Evolutionary conservation across 2,329 filamentous ascomycete species (phyloP).

Genomic region (Aquanectria penicillioides): DNA sequence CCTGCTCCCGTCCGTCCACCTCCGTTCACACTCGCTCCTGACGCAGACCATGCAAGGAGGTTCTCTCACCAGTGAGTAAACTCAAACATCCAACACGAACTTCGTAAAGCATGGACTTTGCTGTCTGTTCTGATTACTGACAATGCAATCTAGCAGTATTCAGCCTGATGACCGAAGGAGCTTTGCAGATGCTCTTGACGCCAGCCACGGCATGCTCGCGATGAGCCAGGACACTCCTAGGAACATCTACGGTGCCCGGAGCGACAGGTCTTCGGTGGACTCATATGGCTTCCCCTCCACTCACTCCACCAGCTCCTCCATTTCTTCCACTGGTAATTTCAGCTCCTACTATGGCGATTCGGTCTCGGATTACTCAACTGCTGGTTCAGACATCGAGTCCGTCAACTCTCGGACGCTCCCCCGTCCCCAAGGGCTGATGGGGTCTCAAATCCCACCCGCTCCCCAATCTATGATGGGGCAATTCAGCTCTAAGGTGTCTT

Average conservation of each 20-base stretch:
- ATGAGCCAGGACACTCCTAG: constrained; percentile 95
- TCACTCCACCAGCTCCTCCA: constrained; percentile 88
- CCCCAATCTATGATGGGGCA: constrained; percentile 99
- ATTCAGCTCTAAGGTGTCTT: constrained; percentile 96
- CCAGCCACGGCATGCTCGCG: constrained; percentile 92
- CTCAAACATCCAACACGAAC: too few relatives aligned
- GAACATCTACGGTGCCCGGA: constrained; percentile 82
- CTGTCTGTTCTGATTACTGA: too few relatives aligned
- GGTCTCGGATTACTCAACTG: constrained; percentile 92
- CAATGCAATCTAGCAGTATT: constrained; percentile 45
- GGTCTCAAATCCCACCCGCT: constrained; percentile 76
- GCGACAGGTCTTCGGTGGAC: constrained; percentile 78
- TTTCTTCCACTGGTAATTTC: constrained; percentile 85
- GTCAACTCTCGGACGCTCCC: constrained; percentile 85
- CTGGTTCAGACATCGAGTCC: constrained; percentile 85
- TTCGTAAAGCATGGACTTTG: too few relatives aligned
- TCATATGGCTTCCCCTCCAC: constrained; percentile 91
- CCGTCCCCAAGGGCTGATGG: constrained; percentile 73
- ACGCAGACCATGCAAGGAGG: constrained; percentile 69
- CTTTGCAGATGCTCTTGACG: constrained; percentile 90
- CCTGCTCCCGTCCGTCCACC: constrained; percentile 68
- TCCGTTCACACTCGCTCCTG: constrained; percentile 65
- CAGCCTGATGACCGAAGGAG: constrained; percentile 69
- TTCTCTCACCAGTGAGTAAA: constrained; percentile 86
- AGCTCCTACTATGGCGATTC: constrained; percentile 87